Conservation (phyloP, 805 yeast genomes). For the Schwanniomyces polymorphus region DNA sequence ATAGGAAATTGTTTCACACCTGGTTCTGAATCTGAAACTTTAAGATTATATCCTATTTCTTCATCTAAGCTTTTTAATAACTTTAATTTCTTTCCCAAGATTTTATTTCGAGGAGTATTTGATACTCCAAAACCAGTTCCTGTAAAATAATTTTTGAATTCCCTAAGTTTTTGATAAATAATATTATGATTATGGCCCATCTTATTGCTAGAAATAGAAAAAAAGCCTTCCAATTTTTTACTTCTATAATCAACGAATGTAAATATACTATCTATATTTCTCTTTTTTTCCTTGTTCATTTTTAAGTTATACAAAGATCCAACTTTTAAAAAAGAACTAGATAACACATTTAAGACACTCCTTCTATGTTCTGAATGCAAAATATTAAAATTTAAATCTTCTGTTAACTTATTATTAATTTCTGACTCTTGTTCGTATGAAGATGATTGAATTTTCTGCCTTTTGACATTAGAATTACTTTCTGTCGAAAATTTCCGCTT, state of each 20-base stretch:
- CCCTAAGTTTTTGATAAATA: conserved; percentile 5
- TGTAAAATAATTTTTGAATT: conserved; percentile 10
- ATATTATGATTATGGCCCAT: not conserved
- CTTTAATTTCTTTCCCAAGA: conserved; percentile 11
- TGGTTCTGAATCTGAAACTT: not conserved
- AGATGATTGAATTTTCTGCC: not conserved
- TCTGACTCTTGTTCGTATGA: not conserved
- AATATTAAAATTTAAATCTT: conserved; percentile 2
- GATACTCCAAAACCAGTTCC: conserved; percentile 9
- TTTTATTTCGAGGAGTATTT: conserved; percentile 3
- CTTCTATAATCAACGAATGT: conserved; percentile 18
- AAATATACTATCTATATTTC: conserved; percentile 13
- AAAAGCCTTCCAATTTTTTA: conserved; percentile 16
- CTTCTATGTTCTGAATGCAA: conserved; percentile 11
- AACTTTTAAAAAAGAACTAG: conserved; percentile 18
- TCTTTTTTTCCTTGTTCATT: not conserved
- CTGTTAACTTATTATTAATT: not conserved
- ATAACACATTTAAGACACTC: conserved; percentile 17
- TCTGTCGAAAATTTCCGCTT: conserved; percentile 3
- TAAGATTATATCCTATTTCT: not conserved
- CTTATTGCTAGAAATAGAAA: conserved; percentile 9
- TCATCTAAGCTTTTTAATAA: conserved; percentile 7
- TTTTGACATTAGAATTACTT: not conserved
- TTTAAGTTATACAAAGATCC: conserved; percentile 21
- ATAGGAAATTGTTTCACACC: conserved; percentile 9